Base-by-base conservation (phyloP, 441 rosid genomes). In the Sinapis alba region DNA sequence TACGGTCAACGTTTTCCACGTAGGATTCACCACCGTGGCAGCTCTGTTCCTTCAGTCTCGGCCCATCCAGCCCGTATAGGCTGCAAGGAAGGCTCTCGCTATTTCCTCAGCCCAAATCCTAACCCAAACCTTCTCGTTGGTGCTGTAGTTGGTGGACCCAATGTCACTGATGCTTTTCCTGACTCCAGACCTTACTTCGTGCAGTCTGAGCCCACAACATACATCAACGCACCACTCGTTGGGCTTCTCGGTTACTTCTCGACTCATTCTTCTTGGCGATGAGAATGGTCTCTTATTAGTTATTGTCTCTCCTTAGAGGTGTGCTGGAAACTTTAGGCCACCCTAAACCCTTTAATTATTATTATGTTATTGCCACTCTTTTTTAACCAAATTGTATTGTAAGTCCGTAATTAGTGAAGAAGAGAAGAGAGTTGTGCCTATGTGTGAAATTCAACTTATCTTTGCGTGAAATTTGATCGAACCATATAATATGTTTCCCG, bases 191-290 rank as follows among this genome's bases (percentile, higher is more conserved):
- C 91, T 26, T 84, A 63, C 75, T 89, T 86, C 67, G 88, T 84
- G 64, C 84, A 89, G 78, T 87, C 93, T 0, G 93, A 89, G 86
- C 93, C 93, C 73, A 89, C 93, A 3, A 89, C 93, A 1, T 89
- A 89, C 75, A 89, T 89, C 79, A 89, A 89, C 2, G 91, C 93
- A 3, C 93, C 93, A 1, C 88, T 89, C 19, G 82, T 89, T 36
- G 93, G 93, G 57, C 91, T 89, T 20, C 86, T 89, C 1, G 87
- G 83, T 6, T 86, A 74, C 80, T 83, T 89, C 77, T 85, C 95
- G 19, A 84, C 88, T 71, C 98, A 91, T 78, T 79, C 83, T 71
- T 47, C 73, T 66, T 78, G 78, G 80, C 26, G 64, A 53, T 77
- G 59, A 77, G 58, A 26, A 50, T 18, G 70, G 41, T 30, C 27